phyloP scores from a whole-genome alignment of 2,329 filamentous ascomycete species.

The Trichophyton verrucosum region DNA sequence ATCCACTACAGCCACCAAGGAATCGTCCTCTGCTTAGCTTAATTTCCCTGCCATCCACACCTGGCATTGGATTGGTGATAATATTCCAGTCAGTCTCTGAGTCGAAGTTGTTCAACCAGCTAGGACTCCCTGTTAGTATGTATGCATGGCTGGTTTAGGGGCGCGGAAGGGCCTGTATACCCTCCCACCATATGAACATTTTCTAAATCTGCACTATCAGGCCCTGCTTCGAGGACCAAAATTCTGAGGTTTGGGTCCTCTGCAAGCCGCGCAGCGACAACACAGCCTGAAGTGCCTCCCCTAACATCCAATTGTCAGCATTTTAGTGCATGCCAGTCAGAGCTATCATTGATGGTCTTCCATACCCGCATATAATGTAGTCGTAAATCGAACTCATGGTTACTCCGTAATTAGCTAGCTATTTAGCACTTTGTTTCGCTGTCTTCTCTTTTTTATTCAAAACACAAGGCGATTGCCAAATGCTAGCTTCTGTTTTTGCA shows the following conservation, averaged over 20 bases:
- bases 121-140: neutral
- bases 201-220: conserved; percentile 33
- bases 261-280: conserved; percentile 37
- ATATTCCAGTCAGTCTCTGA: conserved; percentile 36
- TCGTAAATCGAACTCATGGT: conserved; percentile 9
- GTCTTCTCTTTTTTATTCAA: no score
- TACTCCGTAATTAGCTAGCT: neutral
- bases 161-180: conserved; percentile 21
- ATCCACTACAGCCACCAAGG: conserved; percentile 32
- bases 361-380: conserved; percentile 19
- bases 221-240: conserved; percentile 38
- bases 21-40: conserved; percentile 34
- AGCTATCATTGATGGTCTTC: neutral
- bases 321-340: neutral
- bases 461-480: neutral
- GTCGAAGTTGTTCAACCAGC: conserved; percentile 24
- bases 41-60: conserved; percentile 30
- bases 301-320: conserved; percentile 16
- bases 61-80: conserved; percentile 28
- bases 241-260: conserved; percentile 33
- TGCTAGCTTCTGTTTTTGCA: neutral
- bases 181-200: conserved; percentile 37
- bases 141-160: conserved; percentile 21
- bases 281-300: conserved; percentile 39
- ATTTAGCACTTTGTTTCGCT: neutral